phyloP scores from a whole-genome alignment of 805 yeast species.

The Nematodospora valgi region DNA sequence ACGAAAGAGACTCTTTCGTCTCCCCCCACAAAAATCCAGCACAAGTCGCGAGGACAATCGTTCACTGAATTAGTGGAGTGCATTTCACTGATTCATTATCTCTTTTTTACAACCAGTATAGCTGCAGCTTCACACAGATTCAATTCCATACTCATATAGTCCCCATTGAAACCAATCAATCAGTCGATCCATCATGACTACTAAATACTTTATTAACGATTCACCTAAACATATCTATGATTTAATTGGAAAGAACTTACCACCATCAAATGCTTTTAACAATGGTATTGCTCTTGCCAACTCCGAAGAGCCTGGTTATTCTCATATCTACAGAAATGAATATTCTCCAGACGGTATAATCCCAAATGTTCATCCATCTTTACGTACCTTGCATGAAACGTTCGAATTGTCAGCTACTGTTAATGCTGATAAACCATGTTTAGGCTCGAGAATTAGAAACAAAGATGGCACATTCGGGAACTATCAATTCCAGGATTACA shows the following conservation, averaged over 20 bases:
- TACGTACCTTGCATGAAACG: slow-evolving; percentile 43
- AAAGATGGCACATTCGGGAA: slow-evolving; percentile 28
- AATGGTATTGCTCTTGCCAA: slow-evolving; percentile 16
- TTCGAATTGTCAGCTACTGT: slow-evolving; percentile 39
- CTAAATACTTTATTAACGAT: slow-evolving; percentile 15
- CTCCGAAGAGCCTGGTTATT: slow-evolving; percentile 19
- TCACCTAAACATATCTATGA: slow-evolving; percentile 11
- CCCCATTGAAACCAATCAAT: background rate
- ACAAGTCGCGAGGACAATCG: too few relatives aligned
- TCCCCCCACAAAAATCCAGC: too few relatives aligned
- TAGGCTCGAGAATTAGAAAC: slow-evolving; percentile 41
- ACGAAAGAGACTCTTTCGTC: too few relatives aligned
- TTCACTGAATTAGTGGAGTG: too few relatives aligned
- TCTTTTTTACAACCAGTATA: too few relatives aligned
- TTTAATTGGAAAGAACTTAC: slow-evolving; percentile 10
- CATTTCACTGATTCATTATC: too few relatives aligned
- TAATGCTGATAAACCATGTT: slow-evolving; percentile 39
- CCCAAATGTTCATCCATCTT: slow-evolving; percentile 36
- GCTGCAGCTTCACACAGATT: too few relatives aligned
- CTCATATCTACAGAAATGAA: slow-evolving; percentile 28
- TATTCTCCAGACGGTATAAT: slow-evolving; percentile 20
- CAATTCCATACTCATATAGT: too few relatives aligned
- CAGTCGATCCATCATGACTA: background rate
- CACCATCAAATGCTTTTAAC: slow-evolving; percentile 1
- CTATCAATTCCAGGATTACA: slow-evolving; percentile 27